Evolutionary conservation across 768 basidiomycete species (phyloP).

Genomic region (Coprinopsis strossmayeri): DNA sequence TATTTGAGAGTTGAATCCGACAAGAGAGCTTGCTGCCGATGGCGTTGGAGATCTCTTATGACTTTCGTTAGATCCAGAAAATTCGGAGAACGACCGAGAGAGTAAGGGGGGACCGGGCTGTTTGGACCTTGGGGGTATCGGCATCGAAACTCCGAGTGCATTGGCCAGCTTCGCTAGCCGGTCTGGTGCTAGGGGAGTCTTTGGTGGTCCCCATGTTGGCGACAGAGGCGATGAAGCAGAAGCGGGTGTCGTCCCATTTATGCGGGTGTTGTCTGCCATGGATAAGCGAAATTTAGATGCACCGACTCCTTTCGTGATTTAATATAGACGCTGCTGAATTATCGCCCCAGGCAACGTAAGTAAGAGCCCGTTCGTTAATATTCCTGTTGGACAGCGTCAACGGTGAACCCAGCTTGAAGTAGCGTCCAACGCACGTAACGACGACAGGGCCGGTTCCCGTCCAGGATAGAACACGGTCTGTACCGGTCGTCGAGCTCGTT

Average conservation of each 20-base stretch:
- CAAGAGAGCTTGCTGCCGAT: slow-evolving; percentile 18
- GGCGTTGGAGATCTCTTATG: slow-evolving; percentile 47
- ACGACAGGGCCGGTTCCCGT: background rate
- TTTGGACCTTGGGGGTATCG: slow-evolving; percentile 44
- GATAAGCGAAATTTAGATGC: background rate
- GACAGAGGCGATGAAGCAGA: slow-evolving; percentile 23
- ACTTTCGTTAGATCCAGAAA: slow-evolving; percentile 25
- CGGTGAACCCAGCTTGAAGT: background rate
- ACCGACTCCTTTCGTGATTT: no score
- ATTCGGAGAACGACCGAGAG: slow-evolving; percentile 29
- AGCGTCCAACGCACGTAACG: slow-evolving; percentile 5
- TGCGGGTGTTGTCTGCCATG: background rate
- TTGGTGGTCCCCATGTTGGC: slow-evolving; percentile 57
- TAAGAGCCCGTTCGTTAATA: no score
- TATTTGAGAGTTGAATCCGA: slow-evolving; percentile 24
- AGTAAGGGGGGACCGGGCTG: slow-evolving; percentile 23
- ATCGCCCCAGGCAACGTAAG: no score
- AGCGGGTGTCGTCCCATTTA: background rate
- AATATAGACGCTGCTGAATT: no score
- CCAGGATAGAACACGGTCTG: background rate
- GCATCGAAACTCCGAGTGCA: slow-evolving; percentile 75
- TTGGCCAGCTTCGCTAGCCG: slow-evolving; percentile 80
- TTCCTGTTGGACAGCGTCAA: slow-evolving; percentile 4
- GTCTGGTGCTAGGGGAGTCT: slow-evolving; percentile 66
- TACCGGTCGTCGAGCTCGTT: background rate